Percentiles rank a stretch among this genome's conserved stretches.
Evolutionary conservation across 225 moss, liverwort and hornwort genomes (phyloP).

Genomic region (Polytrichum commune): DNA sequence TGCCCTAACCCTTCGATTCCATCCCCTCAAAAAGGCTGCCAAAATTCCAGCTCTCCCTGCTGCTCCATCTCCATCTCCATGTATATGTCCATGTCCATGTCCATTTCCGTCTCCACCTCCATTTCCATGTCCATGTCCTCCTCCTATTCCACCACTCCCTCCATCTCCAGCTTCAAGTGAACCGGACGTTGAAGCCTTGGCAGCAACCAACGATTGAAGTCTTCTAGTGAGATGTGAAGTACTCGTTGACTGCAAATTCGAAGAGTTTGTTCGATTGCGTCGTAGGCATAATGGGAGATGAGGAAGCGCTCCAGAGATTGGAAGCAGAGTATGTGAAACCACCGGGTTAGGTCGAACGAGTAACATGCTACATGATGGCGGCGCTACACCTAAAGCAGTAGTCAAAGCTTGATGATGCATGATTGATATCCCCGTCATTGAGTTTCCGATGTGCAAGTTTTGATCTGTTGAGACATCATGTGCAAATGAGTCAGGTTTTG

Average conservation of each 20-base stretch:
- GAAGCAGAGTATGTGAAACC: not conserved
- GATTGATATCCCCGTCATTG: too few species aligned
- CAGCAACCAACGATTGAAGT: not conserved
- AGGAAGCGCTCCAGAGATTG: not conserved
- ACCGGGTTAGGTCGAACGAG: too few species aligned
- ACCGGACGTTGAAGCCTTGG: conserved; percentile 6
- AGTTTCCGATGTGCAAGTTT: too few species aligned
- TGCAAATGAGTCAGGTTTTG: too few species aligned
- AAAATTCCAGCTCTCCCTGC: conserved; percentile 4
- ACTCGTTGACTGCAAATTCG: not conserved
- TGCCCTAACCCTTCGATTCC: conserved; percentile 57
- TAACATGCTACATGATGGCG: too few species aligned
- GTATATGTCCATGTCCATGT: not conserved
- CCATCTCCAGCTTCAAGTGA: conserved; percentile 10
- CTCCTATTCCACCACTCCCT: not conserved
- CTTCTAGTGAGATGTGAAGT: not conserved
- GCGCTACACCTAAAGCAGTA: too few species aligned
- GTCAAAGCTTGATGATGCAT: too few species aligned
- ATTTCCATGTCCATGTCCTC: not conserved
- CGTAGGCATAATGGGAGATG: not conserved
- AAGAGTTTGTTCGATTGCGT: not conserved
- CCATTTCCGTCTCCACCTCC: conserved; percentile 11
- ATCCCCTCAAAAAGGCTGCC: conserved; percentile 24
- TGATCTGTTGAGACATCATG: too few species aligned
- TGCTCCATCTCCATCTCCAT: not conserved